Evolutionary conservation across 148 eudicot genomes (phyloP).

Genomic region (Rhododendron mucronatum): DNA sequence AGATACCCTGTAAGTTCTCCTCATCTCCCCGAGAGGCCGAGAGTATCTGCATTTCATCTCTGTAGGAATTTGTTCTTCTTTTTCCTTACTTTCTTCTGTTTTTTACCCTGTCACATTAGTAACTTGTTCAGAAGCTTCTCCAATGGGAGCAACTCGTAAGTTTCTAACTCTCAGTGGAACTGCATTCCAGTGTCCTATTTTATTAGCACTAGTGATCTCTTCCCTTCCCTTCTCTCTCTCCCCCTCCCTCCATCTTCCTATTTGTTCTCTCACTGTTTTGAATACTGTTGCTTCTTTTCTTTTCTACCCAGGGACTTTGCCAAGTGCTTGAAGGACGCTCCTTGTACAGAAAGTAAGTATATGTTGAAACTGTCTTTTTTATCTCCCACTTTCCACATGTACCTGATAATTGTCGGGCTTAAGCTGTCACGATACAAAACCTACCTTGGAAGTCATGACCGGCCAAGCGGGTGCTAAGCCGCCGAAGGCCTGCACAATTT

Average conservation of each 20-base stretch:
- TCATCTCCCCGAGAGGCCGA: too few species aligned
- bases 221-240: not conserved
- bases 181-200: not conserved
- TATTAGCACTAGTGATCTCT: not conserved
- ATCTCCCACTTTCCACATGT: not conserved
- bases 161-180: not conserved
- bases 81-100: not conserved
- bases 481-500: too few species aligned
- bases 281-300: not conserved
- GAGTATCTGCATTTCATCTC: not conserved
- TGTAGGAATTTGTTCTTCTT: not conserved
- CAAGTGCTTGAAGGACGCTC: slow-evolving; percentile 25
- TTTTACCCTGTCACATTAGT: slow-evolving; percentile 21
- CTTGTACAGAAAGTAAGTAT: slow-evolving; percentile 32
- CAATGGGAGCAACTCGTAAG: slow-evolving; percentile 33
- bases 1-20: slow-evolving; percentile 33
- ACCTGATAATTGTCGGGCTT: not conserved
- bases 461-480: too few species aligned
- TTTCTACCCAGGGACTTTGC: slow-evolving; percentile 27
- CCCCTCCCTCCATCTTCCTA: too few species aligned
- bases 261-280: not conserved
- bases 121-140: slow-evolving; percentile 54
- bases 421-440: too few species aligned
- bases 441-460: too few species aligned
- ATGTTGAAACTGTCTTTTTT: not conserved